phyloP scores from a whole-genome alignment of 2,329 filamentous ascomycete genomes.

The Aspergillus eucalypticola region DNA sequence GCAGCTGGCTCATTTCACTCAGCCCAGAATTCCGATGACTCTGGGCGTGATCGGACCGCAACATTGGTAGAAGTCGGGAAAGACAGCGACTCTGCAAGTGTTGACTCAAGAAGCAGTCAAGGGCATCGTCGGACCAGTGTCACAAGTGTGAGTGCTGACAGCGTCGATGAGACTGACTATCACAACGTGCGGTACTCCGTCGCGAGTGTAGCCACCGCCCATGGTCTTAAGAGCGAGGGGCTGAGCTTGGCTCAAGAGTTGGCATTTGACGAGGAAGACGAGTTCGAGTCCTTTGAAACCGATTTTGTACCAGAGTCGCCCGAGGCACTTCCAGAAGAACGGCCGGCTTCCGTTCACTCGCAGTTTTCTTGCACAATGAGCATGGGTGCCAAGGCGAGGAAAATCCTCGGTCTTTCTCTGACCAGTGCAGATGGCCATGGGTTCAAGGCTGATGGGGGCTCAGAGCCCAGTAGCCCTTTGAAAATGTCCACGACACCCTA shows the following conservation, averaged over 20 bases:
- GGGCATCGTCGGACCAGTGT: slow-evolving; percentile 60
- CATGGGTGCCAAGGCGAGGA: slow-evolving; percentile 45
- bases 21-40: slow-evolving; percentile 58
- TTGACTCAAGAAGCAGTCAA: slow-evolving; percentile 66
- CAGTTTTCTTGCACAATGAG: slow-evolving; percentile 36
- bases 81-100: slow-evolving; percentile 69
- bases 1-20: slow-evolving; percentile 31
- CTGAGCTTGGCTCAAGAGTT: slow-evolving; percentile 88
- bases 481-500: slow-evolving; percentile 50
- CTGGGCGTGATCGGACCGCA: slow-evolving; percentile 38
- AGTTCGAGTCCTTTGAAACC: slow-evolving; percentile 63
- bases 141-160: slow-evolving; percentile 48
- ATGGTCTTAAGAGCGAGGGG: slow-evolving; percentile 62
- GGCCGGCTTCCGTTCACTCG: slow-evolving; percentile 44
- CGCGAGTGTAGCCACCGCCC: slow-evolving; percentile 57
- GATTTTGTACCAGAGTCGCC: slow-evolving; percentile 63
- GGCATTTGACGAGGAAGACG: slow-evolving; percentile 78
- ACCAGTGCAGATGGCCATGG: slow-evolving; percentile 31
- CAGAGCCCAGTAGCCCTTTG: slow-evolving; percentile 47
- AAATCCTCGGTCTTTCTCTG: slow-evolving; percentile 47
- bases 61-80: slow-evolving; percentile 37
- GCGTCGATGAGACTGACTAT: slow-evolving; percentile 47
- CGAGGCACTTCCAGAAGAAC: slow-evolving; percentile 46
- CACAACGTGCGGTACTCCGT: slow-evolving; percentile 70
- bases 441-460: slow-evolving; percentile 22